A percentile compares a stretch with the other conserved stretches of the same genome.
phyloP scores from a whole-genome alignment of 495 filamentous ascomycete species.

The Penicillium ucsense region DNA sequence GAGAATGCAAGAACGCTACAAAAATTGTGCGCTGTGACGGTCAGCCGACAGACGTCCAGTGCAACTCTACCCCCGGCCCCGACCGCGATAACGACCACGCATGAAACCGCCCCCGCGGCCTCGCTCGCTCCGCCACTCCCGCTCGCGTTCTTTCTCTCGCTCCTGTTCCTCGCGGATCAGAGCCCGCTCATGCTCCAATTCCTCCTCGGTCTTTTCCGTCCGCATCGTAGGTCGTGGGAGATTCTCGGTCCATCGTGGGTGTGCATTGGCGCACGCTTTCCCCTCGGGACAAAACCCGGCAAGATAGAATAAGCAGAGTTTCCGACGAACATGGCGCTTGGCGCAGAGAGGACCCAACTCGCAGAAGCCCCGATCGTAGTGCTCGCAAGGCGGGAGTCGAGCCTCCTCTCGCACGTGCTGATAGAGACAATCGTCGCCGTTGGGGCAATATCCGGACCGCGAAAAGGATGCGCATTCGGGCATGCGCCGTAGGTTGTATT shows the following conservation, averaged over 20 bases:
- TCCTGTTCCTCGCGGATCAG: conserved; percentile 47
- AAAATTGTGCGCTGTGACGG: background rate
- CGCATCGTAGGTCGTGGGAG: conserved; percentile 64
- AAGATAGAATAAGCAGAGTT: conserved; percentile 74
- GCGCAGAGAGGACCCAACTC: conserved; percentile 77
- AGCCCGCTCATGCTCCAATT: conserved; percentile 46
- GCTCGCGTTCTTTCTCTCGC: conserved; percentile 40
- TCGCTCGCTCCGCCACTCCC: conserved; percentile 41
- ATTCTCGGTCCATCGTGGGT: conserved; percentile 65
- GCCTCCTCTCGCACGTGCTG: conserved; percentile 81
- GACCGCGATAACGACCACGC: conserved; percentile 38
- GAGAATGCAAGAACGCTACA: conserved; percentile 7
- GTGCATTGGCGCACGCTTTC: conserved; percentile 65
- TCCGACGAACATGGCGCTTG: conserved; percentile 71
- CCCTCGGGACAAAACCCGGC: conserved; percentile 94
- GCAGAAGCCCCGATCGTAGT: conserved; percentile 95
- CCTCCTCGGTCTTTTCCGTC: conserved; percentile 51
- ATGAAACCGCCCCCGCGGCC: conserved; percentile 39
- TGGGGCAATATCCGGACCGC: conserved; percentile 83
- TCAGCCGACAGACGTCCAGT: background rate
- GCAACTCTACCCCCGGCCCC: conserved; percentile 31
- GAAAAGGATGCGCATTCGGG: conserved; percentile 91
- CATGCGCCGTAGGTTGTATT: conserved; percentile 97
- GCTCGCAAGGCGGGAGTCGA: conserved; percentile 75
- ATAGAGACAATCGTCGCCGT: conserved; percentile 94